Evolutionary conservation across 306 rosid genomes (phyloP).

Genomic region (Acmispon strigosus): DNA sequence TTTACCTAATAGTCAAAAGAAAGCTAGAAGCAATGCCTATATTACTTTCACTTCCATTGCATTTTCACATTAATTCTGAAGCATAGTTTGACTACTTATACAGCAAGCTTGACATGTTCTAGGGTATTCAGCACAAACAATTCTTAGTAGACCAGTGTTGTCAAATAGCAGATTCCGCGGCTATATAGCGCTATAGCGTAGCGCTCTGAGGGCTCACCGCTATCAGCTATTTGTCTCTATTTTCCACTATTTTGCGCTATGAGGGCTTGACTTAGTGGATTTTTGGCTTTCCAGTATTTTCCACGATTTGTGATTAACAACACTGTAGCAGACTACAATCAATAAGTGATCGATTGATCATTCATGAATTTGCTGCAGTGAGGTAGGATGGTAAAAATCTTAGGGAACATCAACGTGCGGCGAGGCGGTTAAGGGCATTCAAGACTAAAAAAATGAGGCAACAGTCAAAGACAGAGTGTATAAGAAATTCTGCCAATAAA

Average conservation of each 20-base stretch:
- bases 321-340: neutral
- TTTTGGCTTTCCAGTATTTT: no score
- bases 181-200: no score
- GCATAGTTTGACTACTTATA: neutral
- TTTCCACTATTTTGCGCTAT: no score
- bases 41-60: neutral
- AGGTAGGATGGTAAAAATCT: neutral
- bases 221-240: no score
- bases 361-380: conserved; percentile 16
- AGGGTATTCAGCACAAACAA: neutral
- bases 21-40: neutral
- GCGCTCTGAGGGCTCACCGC: no score
- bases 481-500: neutral
- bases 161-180: no score
- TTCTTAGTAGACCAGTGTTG: neutral
- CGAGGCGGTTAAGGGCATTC: conserved; percentile 13
- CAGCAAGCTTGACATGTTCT: conserved; percentile 1
- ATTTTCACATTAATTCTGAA: neutral
- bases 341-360: neutral
- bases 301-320: no score
- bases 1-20: neutral
- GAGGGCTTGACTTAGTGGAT: no score
- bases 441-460: conserved; percentile 8
- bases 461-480: neutral
- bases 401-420: conserved; percentile 6